Base-by-base conservation (phyloP, 257 asterid genomes). In the Salvia splendens region DNA sequence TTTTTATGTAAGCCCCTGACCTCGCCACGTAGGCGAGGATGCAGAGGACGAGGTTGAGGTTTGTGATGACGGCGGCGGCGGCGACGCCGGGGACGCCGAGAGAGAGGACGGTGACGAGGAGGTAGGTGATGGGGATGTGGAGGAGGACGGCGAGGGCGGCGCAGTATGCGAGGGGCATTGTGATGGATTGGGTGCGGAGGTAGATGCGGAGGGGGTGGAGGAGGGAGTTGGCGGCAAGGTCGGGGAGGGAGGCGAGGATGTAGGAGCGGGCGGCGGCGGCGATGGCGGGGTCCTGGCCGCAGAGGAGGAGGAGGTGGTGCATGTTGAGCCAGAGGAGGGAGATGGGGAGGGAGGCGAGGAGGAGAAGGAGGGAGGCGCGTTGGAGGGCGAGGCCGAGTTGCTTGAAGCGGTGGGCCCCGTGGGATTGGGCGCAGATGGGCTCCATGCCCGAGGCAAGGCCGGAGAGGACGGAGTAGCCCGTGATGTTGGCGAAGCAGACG, bases 371-470 rank as follows among this genome's bases (percentile, higher is more conserved):
- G 15, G 73, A 47, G 8, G 88, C 74, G 51, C 81, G 69, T 38
- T 82, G 91, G 0, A 85, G 42, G 15, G 82, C 68, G 20, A 81
- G 75, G 54, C 89, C 85, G 2, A 85, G 71, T 46, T 81, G 66
- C n/a, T 83, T 79, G 72, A 59, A 85, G 5, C 79, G 63, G 6
- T 81, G 72, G 12, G 89, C 92, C 2, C 92, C 92, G 42, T 63
- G 83, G 15, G 92, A 85, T 41, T 85, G 92, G 36, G 81, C 89
- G 73, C 92, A 85, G 0, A 85, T 83, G 15, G 89, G 87, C 65
- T 85, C 92, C 89, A 85, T 85, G 0, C 92, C 92, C 71, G 70
- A 77, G 47, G 87, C 74, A 2, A 85, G 82, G 12, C 92, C 92
- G 35, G 88, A 85, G 60, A 85, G 85, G 30, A 85, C 65, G 2